phyloP scores from a whole-genome alignment of 1,284 basidiomycete genomes.

The Heterobasidion annosum region DNA sequence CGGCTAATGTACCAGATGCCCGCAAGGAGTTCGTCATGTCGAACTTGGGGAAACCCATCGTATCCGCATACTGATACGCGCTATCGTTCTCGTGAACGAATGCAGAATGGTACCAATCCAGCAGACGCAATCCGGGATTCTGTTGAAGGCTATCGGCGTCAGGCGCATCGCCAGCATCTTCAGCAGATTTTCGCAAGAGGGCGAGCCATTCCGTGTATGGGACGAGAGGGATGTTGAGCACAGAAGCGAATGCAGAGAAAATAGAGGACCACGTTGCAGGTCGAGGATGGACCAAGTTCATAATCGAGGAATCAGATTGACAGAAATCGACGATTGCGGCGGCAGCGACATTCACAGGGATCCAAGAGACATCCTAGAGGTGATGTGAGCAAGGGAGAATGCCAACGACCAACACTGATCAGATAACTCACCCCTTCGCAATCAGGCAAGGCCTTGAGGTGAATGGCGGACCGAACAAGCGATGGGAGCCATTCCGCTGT shows the following conservation, averaged over 20 bases:
- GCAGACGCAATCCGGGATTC: neutral
- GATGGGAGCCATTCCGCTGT: neutral
- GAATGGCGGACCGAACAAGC: constrained; percentile 16
- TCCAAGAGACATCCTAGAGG: constrained; percentile 14
- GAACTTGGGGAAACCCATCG: neutral
- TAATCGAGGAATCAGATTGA: constrained; percentile 1
- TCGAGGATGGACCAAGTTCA: constrained; percentile 19
- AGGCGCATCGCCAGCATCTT: neutral
- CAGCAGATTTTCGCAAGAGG: neutral
- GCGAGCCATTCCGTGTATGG: constrained; percentile 14
- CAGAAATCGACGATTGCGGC: constrained; percentile 11
- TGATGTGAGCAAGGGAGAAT: neutral
- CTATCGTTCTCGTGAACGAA: neutral
- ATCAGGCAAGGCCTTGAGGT: neutral
- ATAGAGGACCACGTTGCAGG: constrained; percentile 14
- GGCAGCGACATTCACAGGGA: constrained; percentile 15
- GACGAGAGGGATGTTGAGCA: constrained; percentile 12
- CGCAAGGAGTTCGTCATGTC: neutral
- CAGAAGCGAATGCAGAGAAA: constrained; percentile 8
- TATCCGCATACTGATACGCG: neutral
- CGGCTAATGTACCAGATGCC: neutral
- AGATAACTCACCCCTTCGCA: neutral
- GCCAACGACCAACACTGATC: no score
- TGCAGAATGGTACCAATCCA: neutral
- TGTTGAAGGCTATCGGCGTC: neutral